phyloP scores from a whole-genome alignment of 192 early-diverging fungal genomes.

The Gamsiella multidivaricata region DNA sequence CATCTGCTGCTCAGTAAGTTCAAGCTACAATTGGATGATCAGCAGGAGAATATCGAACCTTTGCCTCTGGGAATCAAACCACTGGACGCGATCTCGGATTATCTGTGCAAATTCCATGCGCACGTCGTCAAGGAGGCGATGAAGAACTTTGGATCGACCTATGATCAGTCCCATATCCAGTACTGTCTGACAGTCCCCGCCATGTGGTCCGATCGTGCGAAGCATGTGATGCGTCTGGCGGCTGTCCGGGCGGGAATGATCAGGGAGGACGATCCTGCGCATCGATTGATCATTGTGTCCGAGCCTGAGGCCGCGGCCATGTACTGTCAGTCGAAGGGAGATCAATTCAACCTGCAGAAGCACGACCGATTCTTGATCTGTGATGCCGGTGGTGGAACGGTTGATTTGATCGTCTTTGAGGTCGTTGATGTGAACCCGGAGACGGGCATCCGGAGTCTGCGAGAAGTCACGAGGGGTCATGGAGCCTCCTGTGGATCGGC shows the following conservation, averaged over 20 bases:
- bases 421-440: slow-evolving; percentile 52
- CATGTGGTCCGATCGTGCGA: slow-evolving; percentile 67
- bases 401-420: slow-evolving; percentile 60
- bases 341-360: slow-evolving; percentile 56
- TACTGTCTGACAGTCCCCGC: slow-evolving; percentile 65
- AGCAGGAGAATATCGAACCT: slow-evolving; percentile 55
- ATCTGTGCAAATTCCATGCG: slow-evolving; percentile 54
- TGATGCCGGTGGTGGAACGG: slow-evolving; percentile 58
- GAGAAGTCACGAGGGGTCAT: slow-evolving; percentile 61
- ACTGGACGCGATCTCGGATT: slow-evolving; percentile 53
- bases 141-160: slow-evolving; percentile 59
- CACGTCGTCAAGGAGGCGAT: slow-evolving; percentile 56
- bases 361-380: slow-evolving; percentile 54
- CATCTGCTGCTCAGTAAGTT: slow-evolving; percentile 57
- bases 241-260: slow-evolving; percentile 62
- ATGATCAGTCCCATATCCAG: slow-evolving; percentile 51
- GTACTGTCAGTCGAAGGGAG: slow-evolving; percentile 65
- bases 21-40: slow-evolving; percentile 56
- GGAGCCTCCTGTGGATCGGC: slow-evolving; percentile 60
- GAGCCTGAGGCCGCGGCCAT: slow-evolving; percentile 69
- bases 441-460: slow-evolving; percentile 56
- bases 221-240: slow-evolving; percentile 64
- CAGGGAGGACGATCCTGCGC: slow-evolving; percentile 54
- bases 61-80: slow-evolving; percentile 55
- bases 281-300: slow-evolving; percentile 62